Evolutionary conservation across 1,139 yeast genomes (phyloP), one percentile per base, ranked within the genome.

Genomic region (Waltiozyma sp.): DNA sequence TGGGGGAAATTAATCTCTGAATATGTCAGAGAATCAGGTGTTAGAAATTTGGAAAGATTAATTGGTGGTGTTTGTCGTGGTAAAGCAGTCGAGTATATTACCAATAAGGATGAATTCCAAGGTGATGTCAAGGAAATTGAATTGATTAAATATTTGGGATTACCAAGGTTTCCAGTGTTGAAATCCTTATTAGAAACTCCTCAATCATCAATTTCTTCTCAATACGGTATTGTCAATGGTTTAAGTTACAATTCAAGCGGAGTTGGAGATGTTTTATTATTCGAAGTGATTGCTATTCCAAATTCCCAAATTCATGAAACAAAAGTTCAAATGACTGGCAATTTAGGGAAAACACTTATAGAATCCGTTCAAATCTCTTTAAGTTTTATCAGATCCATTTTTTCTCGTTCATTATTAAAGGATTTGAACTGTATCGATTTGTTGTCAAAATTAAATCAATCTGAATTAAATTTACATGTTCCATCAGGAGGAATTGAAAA

Each of bases 11-110:
- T 88, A 37, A 80, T 82, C 28, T 65, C 77, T 6, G 76, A 75
- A 48, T 88, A 87, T 58, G 84, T 95, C 1, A 68, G 93, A 47
- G 96, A 88, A 59, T 79, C 95, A 0, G 96, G 96, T 2, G 95
- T 88, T 4, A 72, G 96, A 54, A 79, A 76, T 49, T 66, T 86
- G 47, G 95, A 86, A 56, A 68, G 95, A 42, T 70, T 72, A 45
- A 65, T 86, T 44, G 88, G 88, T 1, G 71, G 85, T 0, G 68
- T 86, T 18, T 86, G 94, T 55, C 70, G 95, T 41, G 79, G 74
- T 51, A 87, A 86, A 56, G 94, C 95, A 0, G 89, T 87, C 38
- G 94, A 86, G 56, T 77, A 68, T 54, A 73, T 85, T 38, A 71
- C 75, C 19, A 45, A 56, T 19, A 58, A 56, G 13, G 49, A 53